Conservation (phyloP, 768 basidiomycete species). For the Strobilomyces echinocephalus region DNA sequence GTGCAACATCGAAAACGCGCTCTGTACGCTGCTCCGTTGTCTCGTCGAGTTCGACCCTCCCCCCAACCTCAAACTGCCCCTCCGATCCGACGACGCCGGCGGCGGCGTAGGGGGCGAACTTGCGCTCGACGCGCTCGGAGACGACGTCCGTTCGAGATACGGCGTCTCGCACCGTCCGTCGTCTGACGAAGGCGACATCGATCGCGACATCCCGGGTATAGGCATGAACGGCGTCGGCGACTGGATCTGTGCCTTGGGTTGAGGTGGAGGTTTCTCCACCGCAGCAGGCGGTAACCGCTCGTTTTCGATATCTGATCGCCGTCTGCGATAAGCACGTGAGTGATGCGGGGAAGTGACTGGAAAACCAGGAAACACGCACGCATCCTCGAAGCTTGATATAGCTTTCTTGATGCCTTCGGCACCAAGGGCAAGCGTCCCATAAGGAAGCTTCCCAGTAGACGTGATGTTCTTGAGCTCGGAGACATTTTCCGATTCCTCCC, state of each 20-base stretch:
- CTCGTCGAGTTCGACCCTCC: conserved; percentile 20
- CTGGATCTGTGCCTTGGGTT: conserved; percentile 7
- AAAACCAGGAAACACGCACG: conserved; percentile 39
- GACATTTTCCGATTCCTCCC: conserved; percentile 65
- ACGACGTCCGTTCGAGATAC: conserved; percentile 22
- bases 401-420: conserved; percentile 70
- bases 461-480: conserved; percentile 67
- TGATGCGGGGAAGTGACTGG: not conserved
- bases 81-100: conserved; percentile 17
- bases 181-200: conserved; percentile 34
- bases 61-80: conserved; percentile 15
- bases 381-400: conserved; percentile 65
- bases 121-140: conserved; percentile 21
- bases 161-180: conserved; percentile 25
- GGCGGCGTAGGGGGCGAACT: conserved; percentile 24
- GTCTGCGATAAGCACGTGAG: conserved; percentile 7
- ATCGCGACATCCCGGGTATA: not conserved
- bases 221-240: conserved; percentile 3
- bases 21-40: conserved; percentile 20
- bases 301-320: conserved; percentile 26
- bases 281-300: conserved; percentile 30
- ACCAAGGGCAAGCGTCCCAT: conserved; percentile 53
- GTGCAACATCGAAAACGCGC: conserved; percentile 25
- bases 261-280: conserved; percentile 7
- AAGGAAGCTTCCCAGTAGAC: conserved; percentile 46